Conservation (phyloP, 1,284 basidiomycete species). For the Vanrija sp. region DNA sequence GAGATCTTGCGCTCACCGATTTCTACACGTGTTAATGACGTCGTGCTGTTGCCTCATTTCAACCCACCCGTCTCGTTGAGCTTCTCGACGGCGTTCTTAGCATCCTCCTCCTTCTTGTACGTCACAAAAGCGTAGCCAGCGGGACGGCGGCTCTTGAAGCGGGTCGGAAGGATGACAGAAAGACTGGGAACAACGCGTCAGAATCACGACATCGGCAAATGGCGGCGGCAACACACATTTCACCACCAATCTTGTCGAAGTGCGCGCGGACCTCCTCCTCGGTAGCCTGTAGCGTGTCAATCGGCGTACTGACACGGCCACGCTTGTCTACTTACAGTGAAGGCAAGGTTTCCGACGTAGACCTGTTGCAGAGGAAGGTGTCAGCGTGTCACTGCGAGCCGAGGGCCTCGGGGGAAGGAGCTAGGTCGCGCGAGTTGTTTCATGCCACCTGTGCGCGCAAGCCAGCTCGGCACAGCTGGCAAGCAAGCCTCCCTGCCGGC, state of each 20-base stretch:
- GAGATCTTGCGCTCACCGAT: slow-evolving; percentile 81
- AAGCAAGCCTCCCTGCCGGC: no score
- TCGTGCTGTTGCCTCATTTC: neutral
- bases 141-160: slow-evolving; percentile 37
- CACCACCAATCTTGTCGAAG: slow-evolving; percentile 35
- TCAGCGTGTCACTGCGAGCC: neutral
- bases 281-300: slow-evolving; percentile 24
- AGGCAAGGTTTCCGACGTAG: slow-evolving; percentile 48
- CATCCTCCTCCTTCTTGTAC: slow-evolving; percentile 72
- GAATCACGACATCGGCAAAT: neutral
- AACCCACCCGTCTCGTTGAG: slow-evolving; percentile 60
- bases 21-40: slow-evolving; percentile 45
- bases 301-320: neutral
- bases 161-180: slow-evolving; percentile 36
- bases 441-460: no score
- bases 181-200: slow-evolving; percentile 17
- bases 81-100: slow-evolving; percentile 75
- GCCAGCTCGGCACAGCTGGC: no score
- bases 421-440: no score
- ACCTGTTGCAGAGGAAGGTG: slow-evolving; percentile 28
- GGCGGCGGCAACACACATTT: slow-evolving; percentile 33
- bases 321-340: slow-evolving; percentile 21
- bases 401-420: no score
- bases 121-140: slow-evolving; percentile 89
- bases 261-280: slow-evolving; percentile 44